These are phyloP conservation scores for Escovopsis sp. DNA, from an alignment of 2,329 filamentous ascomycete species.

Conservation along the genomic window DNA sequence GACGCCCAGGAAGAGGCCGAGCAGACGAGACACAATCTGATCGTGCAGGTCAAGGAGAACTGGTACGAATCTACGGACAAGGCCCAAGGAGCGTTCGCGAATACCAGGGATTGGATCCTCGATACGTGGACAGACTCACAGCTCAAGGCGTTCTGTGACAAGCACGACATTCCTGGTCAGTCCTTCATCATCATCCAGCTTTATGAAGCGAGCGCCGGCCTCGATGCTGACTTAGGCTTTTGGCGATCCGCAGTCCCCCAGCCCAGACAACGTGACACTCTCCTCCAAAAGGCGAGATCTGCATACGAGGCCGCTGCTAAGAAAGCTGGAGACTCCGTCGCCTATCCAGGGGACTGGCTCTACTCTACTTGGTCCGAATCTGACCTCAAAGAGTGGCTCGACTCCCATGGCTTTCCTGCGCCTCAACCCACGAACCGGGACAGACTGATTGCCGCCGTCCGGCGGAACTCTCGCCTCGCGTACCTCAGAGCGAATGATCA, in stretches of 20 bases:
- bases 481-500: slow-evolving; percentile 52
- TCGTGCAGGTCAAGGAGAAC: slow-evolving; percentile 52
- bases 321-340: slow-evolving; percentile 55
- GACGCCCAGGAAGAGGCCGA: slow-evolving; percentile 52
- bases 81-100: slow-evolving; percentile 54
- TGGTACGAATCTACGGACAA: slow-evolving; percentile 75
- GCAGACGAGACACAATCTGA: slow-evolving; percentile 52
- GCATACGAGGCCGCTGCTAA: slow-evolving; percentile 70
- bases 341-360: slow-evolving; percentile 93
- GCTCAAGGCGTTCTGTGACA: slow-evolving; percentile 84
- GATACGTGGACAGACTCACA: slow-evolving; percentile 92
- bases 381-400: slow-evolving; percentile 86
- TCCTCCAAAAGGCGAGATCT: slow-evolving; percentile 63
- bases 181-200: not conserved
- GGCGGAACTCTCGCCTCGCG: slow-evolving; percentile 76
- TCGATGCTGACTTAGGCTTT: not conserved
- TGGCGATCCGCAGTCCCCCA: slow-evolving; percentile 46
- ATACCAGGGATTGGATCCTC: slow-evolving; percentile 80
- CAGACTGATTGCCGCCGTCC: slow-evolving; percentile 74
- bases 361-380: slow-evolving; percentile 87
- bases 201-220: not conserved
- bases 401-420: slow-evolving; percentile 69
- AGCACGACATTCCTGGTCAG: slow-evolving; percentile 61
- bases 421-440: slow-evolving; percentile 78
- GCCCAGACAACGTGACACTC: slow-evolving; percentile 68